Percentiles rank a stretch among this genome's conserved stretches.
Conservation (phyloP, 2,329 filamentous ascomycete genomes). For the Fusarium oxysporum region DNA sequence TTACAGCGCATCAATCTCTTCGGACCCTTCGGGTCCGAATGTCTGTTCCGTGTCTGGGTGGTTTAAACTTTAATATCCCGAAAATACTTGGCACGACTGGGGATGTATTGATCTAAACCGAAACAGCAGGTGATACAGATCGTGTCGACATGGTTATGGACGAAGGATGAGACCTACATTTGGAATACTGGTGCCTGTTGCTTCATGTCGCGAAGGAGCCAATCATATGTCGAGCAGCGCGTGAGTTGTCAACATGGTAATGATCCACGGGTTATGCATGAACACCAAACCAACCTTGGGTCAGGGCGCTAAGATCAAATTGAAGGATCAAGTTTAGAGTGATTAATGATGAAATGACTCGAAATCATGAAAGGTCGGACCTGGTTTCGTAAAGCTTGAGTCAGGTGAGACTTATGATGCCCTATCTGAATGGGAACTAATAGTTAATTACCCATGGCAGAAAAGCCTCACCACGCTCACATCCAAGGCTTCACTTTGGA, state of each 20-base stretch:
- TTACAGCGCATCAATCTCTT: not conserved
- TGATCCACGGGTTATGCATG: not conserved
- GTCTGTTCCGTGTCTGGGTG: not conserved
- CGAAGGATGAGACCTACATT: not conserved
- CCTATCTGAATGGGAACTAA: rapidly evolving
- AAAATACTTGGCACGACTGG: not conserved
- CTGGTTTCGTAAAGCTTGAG: rapidly evolving
- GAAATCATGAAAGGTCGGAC: rapidly evolving
- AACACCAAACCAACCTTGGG: not conserved
- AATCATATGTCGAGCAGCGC: rapidly evolving
- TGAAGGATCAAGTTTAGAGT: not conserved
- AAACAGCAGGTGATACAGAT: not conserved
- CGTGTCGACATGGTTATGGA: too few relatives aligned
- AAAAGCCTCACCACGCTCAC: rapidly evolving
- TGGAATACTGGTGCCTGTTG: not conserved
- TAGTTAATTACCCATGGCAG: rapidly evolving
- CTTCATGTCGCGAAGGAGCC: not conserved
- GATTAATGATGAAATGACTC: not conserved
- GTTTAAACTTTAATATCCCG: not conserved
- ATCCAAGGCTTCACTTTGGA: rapidly evolving
- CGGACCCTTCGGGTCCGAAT: not conserved
- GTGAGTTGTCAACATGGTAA: not conserved
- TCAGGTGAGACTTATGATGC: rapidly evolving
- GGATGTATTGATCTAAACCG: not conserved
- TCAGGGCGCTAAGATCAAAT: not conserved